phyloP scores from a whole-genome alignment of 768 basidiomycete species.

The Kwoniella mangroviensis region DNA sequence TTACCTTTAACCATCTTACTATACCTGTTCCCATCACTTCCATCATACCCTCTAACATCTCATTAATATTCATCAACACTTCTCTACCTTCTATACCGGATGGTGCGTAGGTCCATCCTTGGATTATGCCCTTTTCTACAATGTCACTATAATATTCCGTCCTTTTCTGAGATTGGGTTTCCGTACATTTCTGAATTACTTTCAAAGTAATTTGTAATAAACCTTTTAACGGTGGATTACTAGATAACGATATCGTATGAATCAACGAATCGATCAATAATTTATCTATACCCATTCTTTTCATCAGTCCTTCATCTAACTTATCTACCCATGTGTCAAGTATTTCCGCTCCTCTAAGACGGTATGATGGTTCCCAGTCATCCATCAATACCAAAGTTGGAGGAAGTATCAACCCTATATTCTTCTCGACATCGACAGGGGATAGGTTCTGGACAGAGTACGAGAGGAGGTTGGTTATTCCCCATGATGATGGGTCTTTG shows the following conservation, averaged over 20 bases:
- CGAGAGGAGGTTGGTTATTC: slow-evolving; percentile 36
- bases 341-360: slow-evolving; percentile 38
- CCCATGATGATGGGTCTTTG: slow-evolving; percentile 40
- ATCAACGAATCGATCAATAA: slow-evolving; percentile 50
- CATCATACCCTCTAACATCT: slow-evolving; percentile 44
- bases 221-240: slow-evolving; percentile 41
- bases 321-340: slow-evolving; percentile 43
- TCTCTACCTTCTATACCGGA: slow-evolving; percentile 41
- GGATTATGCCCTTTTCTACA: slow-evolving; percentile 51
- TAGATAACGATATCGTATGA: slow-evolving; percentile 51
- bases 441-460: slow-evolving; percentile 28
- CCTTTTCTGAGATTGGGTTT: slow-evolving; percentile 23
- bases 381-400: slow-evolving; percentile 55
- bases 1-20: slow-evolving; percentile 54
- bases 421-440: slow-evolving; percentile 24
- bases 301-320: slow-evolving; percentile 35
- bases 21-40: slow-evolving; percentile 46
- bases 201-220: slow-evolving; percentile 39
- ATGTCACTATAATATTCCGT: slow-evolving; percentile 39
- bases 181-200: slow-evolving; percentile 26
- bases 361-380: slow-evolving; percentile 54
- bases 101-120: slow-evolving; percentile 54
- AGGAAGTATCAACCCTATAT: slow-evolving; percentile 53
- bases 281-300: slow-evolving; percentile 54
- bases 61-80: slow-evolving; percentile 40